Conservation (phyloP, 2,329 filamentous ascomycete genomes). For the Beauveria sp. region DNA sequence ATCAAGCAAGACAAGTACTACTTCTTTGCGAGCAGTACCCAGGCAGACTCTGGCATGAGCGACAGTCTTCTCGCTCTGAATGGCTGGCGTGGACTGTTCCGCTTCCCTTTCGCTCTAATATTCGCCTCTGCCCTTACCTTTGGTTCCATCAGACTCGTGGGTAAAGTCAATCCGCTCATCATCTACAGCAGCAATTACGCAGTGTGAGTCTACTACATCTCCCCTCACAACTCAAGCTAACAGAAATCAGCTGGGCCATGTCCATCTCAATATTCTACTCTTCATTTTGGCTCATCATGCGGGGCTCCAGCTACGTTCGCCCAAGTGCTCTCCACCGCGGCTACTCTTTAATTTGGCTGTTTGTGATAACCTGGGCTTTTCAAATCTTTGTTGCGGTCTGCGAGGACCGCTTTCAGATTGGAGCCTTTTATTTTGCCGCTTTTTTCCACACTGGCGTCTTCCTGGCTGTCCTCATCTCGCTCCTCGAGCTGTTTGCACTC, state of each 20-base stretch:
- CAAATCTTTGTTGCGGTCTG: conserved; percentile 66
- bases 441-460: conserved; percentile 74
- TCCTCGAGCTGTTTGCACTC: conserved; percentile 73
- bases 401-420: conserved; percentile 66
- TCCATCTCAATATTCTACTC: conserved; percentile 75
- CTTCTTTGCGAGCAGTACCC: conserved; percentile 60
- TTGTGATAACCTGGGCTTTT: conserved; percentile 62
- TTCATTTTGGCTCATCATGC: conserved; percentile 73
- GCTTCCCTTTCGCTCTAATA: conserved; percentile 69
- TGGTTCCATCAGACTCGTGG: conserved; percentile 65
- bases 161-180: conserved; percentile 81
- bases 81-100: conserved; percentile 75
- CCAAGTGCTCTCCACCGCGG: conserved; percentile 80
- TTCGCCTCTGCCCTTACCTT: conserved; percentile 62
- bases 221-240: conserved; percentile 3
- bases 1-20: conserved; percentile 76
- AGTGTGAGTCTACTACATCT: conserved; percentile 39
- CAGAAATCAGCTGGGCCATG: conserved; percentile 61
- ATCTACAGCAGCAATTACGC: conserved; percentile 84
- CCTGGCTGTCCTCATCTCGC: conserved; percentile 63
- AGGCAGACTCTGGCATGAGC: conserved; percentile 49
- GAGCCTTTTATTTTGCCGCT: conserved; percentile 71
- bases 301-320: conserved; percentile 68
- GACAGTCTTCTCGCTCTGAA: conserved; percentile 56
- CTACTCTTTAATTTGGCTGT: conserved; percentile 80